These are phyloP conservation scores for Aureococcus anophagefferens DNA, from an alignment of 108 stramenopile species.

Conservation along the genomic window DNA sequence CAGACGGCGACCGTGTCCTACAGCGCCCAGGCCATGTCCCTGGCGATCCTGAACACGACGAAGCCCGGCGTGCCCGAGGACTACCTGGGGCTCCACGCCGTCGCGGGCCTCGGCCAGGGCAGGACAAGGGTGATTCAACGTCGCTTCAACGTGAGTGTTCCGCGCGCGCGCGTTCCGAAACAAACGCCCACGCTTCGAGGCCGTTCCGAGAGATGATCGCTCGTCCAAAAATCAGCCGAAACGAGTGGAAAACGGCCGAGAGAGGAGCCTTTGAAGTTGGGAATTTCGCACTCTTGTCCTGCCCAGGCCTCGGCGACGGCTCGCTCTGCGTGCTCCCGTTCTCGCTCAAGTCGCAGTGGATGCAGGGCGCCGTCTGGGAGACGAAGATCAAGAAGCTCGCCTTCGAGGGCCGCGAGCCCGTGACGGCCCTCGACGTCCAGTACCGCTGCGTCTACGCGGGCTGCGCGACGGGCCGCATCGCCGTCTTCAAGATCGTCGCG, in stretches of 20 bases:
- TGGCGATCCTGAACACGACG: background rate
- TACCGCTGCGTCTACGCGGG: background rate
- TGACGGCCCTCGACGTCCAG: background rate
- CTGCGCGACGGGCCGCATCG: background rate
- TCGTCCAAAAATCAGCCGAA: too few relatives aligned
- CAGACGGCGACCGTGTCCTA: background rate
- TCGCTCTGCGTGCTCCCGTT: background rate
- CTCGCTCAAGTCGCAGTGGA: background rate
- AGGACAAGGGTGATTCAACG: too few relatives aligned
- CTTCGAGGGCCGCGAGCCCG: background rate
- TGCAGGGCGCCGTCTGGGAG: background rate
- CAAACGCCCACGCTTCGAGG: too few relatives aligned
- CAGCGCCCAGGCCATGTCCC: background rate
- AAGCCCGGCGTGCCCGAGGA: background rate
- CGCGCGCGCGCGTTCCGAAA: too few relatives aligned
- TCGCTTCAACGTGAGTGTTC: too few relatives aligned
- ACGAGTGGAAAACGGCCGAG: too few relatives aligned
- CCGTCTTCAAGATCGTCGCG: background rate
- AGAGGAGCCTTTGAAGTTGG: too few relatives aligned
- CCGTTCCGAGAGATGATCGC: too few relatives aligned
- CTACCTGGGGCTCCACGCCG: background rate
- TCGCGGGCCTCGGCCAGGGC: background rate
- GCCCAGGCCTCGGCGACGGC: background rate
- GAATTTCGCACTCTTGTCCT: too few relatives aligned
- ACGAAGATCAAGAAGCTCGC: background rate